Percentiles rank a stretch among this genome's conserved stretches.
phyloP scores from a whole-genome alignment of 2,329 filamentous ascomycete genomes.

The Claviceps purpurea region DNA sequence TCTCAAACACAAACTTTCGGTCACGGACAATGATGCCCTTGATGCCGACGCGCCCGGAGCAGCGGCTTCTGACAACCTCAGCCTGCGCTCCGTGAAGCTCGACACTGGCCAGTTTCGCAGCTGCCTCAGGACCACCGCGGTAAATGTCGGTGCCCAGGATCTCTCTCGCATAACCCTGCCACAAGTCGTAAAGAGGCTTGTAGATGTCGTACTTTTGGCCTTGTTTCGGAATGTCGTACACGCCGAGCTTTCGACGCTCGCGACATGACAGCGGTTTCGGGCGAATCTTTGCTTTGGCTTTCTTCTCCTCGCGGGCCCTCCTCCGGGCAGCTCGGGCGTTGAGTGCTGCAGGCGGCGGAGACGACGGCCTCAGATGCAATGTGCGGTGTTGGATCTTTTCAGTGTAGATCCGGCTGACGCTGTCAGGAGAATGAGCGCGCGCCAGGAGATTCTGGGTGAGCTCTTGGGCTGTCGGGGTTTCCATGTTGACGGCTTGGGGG shows the following conservation, averaged over 20 bases:
- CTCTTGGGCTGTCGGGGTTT: conserved; percentile 18
- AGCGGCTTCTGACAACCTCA: conserved; percentile 70
- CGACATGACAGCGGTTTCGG: conserved; percentile 64
- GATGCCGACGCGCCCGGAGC: conserved; percentile 68
- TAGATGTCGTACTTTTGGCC: conserved; percentile 58
- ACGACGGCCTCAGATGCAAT: conserved; percentile 64
- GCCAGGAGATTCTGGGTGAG: conserved; percentile 53
- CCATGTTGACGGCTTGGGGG: conserved; percentile 16
- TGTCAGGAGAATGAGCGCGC: conserved; percentile 66
- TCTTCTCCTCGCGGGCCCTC: conserved; percentile 32
- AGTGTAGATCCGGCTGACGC: conserved; percentile 56
- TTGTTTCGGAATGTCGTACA: conserved; percentile 60
- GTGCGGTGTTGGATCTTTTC: conserved; percentile 76
- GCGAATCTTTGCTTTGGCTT: conserved; percentile 34
- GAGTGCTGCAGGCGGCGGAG: conserved; percentile 41
- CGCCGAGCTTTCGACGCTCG: conserved; percentile 56
- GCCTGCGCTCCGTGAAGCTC: conserved; percentile 83
- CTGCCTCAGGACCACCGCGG: conserved; percentile 42
- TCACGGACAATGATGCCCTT: conserved; percentile 82
- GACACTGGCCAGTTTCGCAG: conserved; percentile 66
- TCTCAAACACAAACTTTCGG: conserved; percentile 71
- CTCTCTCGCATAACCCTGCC: conserved; percentile 76
- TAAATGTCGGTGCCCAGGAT: conserved; percentile 52
- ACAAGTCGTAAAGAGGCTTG: conserved; percentile 62
- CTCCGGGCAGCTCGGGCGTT: conserved; percentile 45